Percentiles rank a stretch among this genome's conserved stretches.
Conservation (phyloP, 2,329 filamentous ascomycete species). For the Pseudopithomyces maydicus region DNA sequence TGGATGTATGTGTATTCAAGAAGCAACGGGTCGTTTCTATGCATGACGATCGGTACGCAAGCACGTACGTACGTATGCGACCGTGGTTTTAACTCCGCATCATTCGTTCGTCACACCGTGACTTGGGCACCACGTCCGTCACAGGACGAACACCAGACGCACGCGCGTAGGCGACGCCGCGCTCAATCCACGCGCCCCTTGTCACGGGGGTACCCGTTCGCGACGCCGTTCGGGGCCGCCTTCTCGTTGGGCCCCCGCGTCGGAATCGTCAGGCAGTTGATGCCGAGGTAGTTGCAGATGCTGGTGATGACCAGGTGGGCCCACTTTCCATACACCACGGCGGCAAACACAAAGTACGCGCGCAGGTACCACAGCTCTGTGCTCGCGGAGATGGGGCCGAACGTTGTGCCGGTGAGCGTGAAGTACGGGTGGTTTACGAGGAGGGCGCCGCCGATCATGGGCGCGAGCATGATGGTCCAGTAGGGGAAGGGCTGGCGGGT, state of each 20-base stretch:
- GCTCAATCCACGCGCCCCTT: constrained; percentile 41
- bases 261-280: constrained; percentile 89
- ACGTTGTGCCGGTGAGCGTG: constrained; percentile 41
- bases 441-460: constrained; percentile 82
- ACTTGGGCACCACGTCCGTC: too few species aligned
- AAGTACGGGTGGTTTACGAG: constrained; percentile 81
- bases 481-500: constrained; percentile 93
- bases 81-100: too few species aligned
- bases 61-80: too few species aligned
- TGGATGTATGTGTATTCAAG: too few species aligned
- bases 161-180: not conserved
- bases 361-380: constrained; percentile 82
- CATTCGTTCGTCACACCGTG: too few species aligned
- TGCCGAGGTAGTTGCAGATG: constrained; percentile 90
- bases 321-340: constrained; percentile 91
- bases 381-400: constrained; percentile 66
- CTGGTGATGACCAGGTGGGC: constrained; percentile 86
- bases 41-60: too few species aligned
- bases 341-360: constrained; percentile 80
- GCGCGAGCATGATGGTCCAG: constrained; percentile 91
- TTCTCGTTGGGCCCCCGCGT: constrained; percentile 31
- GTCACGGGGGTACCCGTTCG: constrained; percentile 31
- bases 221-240: constrained; percentile 32
- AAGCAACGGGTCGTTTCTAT: too few species aligned
- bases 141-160: too few species aligned